phyloP scores from a whole-genome alignment of 305 asterid genomes.

The Solanum hybrid region DNA sequence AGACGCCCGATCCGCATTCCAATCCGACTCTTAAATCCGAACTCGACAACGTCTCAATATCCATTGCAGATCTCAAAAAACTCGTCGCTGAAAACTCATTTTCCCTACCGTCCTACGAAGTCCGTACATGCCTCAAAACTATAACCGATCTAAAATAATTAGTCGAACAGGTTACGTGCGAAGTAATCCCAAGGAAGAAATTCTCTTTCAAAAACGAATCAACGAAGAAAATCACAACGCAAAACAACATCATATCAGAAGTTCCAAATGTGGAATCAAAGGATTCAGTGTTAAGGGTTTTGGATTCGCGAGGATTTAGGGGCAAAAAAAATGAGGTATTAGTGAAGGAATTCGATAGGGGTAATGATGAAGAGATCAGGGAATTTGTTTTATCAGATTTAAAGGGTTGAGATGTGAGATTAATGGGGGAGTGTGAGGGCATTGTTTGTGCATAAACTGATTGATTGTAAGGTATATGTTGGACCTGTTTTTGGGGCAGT shows the following conservation, averaged over 20 bases:
- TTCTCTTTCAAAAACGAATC: no score
- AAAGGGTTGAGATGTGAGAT: constrained; percentile 49
- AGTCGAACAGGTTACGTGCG: no score
- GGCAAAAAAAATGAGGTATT: constrained; percentile 33
- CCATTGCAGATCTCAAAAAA: constrained; percentile 59
- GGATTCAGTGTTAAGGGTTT: no score
- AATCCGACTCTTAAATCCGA: constrained; percentile 29
- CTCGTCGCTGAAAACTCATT: constrained; percentile 61
- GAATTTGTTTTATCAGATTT: constrained; percentile 57
- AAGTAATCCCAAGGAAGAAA: no score
- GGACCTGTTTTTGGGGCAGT: constrained; percentile 74
- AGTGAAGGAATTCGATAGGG: constrained; percentile 36
- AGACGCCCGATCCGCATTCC: constrained; percentile 2
- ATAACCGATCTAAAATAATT: not conserved
- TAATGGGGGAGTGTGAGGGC: constrained; percentile 66
- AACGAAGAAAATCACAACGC: no score
- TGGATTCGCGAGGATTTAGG: constrained; percentile 48
- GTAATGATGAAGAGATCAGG: constrained; percentile 28
- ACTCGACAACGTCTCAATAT: constrained; percentile 40
- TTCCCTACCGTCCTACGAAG: constrained; percentile 66
- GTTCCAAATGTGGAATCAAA: no score
- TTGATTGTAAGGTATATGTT: constrained; percentile 57
- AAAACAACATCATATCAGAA: no score
- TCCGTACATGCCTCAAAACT: constrained; percentile 54
- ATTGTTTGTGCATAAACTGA: constrained; percentile 55